phyloP scores from a whole-genome alignment of 305 asterid genomes.

The Fraxinus paxiana region DNA sequence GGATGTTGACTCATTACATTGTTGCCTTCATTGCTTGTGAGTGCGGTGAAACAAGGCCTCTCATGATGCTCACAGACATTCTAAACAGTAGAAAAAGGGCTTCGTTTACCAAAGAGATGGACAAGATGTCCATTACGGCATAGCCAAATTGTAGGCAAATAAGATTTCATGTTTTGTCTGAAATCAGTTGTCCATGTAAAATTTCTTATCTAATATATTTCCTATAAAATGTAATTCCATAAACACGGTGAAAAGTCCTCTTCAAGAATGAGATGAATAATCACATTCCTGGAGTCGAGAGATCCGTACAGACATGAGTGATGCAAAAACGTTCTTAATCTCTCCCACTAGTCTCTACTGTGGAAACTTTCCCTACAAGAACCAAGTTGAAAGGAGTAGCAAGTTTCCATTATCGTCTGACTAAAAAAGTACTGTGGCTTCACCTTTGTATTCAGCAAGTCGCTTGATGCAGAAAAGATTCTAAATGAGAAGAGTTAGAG shows the following conservation, averaged over 20 bases:
- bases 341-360: background rate
- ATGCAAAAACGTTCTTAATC: background rate
- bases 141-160: background rate
- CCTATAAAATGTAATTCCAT: background rate
- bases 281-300: background rate
- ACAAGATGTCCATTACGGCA: background rate
- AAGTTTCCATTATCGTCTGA: background rate
- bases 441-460: background rate
- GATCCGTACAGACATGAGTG: background rate
- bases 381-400: background rate
- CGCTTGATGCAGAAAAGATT: background rate
- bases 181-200: background rate
- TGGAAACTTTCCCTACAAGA: background rate
- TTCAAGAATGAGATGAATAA: background rate
- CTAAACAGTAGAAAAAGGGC: background rate
- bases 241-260: background rate
- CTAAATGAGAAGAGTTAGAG: background rate
- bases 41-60: background rate
- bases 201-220: background rate
- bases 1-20: background rate
- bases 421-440: background rate
- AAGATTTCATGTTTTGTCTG: background rate
- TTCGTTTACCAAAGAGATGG: background rate
- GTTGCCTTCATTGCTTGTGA: background rate
- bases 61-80: background rate